phyloP scores from a whole-genome alignment of 306 rosid species.

The Quercus dentata region DNA sequence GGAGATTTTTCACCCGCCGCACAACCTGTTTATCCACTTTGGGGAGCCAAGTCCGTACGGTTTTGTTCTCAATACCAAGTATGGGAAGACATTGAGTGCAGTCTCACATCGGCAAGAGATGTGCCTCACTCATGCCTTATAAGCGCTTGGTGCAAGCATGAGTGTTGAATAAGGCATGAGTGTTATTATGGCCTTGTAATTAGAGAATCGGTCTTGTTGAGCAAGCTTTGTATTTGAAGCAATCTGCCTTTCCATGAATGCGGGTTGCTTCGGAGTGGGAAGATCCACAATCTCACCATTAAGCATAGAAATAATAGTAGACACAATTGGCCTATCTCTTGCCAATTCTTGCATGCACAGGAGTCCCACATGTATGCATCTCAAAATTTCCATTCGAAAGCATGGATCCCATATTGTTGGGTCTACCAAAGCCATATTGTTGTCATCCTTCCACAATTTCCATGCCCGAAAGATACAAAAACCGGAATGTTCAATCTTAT shows the following conservation, averaged over 20 bases:
- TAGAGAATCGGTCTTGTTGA: not conserved
- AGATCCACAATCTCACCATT: constrained; percentile 16
- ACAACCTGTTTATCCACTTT: too few species aligned
- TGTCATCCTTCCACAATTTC: constrained; percentile 26
- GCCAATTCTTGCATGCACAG: constrained; percentile 26
- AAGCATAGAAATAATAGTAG: constrained; percentile 20
- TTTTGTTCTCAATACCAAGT: too few species aligned
- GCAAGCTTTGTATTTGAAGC: not conserved
- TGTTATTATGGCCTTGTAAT: too few species aligned
- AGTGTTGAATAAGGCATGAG: too few species aligned
- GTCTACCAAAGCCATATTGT: constrained; percentile 4
- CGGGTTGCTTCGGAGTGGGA: constrained; percentile 9
- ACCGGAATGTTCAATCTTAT: not conserved
- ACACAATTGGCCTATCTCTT: constrained; percentile 18
- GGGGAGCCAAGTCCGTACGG: too few species aligned
- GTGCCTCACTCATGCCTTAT: too few species aligned
- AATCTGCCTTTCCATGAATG: not conserved
- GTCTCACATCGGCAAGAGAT: too few species aligned
- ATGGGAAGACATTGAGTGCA: too few species aligned
- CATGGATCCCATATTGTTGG: not conserved
- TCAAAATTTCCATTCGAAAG: not conserved
- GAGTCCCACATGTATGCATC: constrained; percentile 33
- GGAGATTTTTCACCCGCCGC: too few species aligned
- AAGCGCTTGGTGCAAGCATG: too few species aligned
- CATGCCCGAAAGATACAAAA: constrained; percentile 7